Evolutionary conservation across 106 monocot genomes (phyloP), one percentile per base, ranked within the genome.

Genomic region (Hemerocallis citrina): DNA sequence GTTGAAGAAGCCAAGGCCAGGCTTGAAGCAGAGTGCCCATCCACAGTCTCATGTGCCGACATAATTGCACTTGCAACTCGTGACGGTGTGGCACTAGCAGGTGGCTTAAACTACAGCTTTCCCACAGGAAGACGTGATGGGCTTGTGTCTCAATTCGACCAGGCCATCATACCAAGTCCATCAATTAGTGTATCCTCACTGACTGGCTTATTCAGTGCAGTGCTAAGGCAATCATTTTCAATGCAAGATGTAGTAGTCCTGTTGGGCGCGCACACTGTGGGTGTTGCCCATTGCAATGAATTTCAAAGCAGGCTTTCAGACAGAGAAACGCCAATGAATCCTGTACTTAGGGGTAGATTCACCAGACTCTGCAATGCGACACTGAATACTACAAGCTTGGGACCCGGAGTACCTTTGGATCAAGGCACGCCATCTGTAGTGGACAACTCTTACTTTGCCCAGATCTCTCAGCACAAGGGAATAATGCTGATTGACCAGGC

Each of bases 21-120:
- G 38, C 37, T 80, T 0, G 80, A 80, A 44, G 43, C 52, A 2
- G 16, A 12, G 23, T 75, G 80, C 65, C 69, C 69, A 23, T 29
- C 19, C 40, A 55, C 31, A 1, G 80, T 80, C 55, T 80, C 80
- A 3, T 80, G 80, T 41, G 74, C 75, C 0, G 80, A 80, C 61
- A 50, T 75, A 31, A 65, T 80, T 14, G 66, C 61, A 6, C 59
- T 74, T 4, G 66, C 70, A 6, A 66, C 75, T 11, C 49, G 80
- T 4, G 80, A 80, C 33, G 52, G 62, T 1, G 66, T 74, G 3
- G 37, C 71, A 17, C 41, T 78, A 6, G 44, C 71, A 20, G 80
- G 80, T 23, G 80, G 75, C 20, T 47, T 34, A 1, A 3, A 15
- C 44, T 80, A 74, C 62, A 23, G 33, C 22, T 30, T 80, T 5